Conservation (phyloP, 148 eudicot genomes). For the Persicaria maculosa region DNA sequence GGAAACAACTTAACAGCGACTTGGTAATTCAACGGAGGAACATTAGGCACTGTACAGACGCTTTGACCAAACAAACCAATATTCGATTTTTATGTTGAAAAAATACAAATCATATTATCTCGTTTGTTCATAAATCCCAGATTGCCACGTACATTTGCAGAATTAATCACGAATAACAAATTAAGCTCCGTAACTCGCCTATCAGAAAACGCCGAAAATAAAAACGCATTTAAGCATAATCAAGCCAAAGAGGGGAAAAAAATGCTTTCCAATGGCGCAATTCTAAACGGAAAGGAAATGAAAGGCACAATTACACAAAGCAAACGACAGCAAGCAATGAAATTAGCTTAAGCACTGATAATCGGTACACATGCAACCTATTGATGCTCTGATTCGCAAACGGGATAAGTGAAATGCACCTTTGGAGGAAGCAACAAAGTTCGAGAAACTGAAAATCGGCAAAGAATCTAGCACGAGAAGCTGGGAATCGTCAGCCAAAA, state of each 20-base stretch:
- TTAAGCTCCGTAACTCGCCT: no score
- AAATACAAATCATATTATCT: neutral
- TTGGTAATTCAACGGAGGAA: neutral
- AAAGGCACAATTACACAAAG: neutral
- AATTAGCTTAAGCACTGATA: neutral
- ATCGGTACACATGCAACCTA: neutral
- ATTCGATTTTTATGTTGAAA: neutral
- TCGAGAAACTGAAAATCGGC: neutral
- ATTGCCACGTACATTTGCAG: neutral
- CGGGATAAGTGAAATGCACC: neutral
- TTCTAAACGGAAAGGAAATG: neutral
- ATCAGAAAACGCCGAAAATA: conserved; percentile 1
- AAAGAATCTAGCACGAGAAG: neutral
- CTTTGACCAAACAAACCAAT: conserved; percentile 5
- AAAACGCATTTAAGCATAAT: conserved; percentile 1
- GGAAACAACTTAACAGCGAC: neutral
- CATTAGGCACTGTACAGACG: neutral
- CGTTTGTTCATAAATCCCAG: no score
- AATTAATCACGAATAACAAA: neutral
- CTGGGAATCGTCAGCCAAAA: neutral
- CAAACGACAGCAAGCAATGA: neutral
- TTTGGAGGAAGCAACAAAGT: neutral
- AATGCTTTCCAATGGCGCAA: neutral
- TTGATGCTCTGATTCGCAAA: neutral
- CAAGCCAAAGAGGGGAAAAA: neutral